Evolutionary conservation across 169 alveolate genomes (phyloP), one percentile per base, ranked within the genome.

Genomic region (Plasmodium vinckei): DNA sequence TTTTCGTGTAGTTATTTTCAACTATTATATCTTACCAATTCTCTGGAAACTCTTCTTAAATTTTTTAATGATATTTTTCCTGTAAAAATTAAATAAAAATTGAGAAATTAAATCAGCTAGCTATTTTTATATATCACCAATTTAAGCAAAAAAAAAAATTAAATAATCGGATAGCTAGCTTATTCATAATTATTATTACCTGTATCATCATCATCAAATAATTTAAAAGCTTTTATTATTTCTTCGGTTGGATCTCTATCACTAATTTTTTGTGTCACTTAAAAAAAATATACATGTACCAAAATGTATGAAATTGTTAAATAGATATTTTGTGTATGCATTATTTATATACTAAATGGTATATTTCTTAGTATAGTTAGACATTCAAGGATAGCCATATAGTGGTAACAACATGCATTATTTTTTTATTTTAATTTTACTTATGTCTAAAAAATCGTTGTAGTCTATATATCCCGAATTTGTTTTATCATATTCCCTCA

Each of bases 171-270:
- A 33, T 33, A 33, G 7, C 5, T 33, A 33, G 7, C 42, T 4
- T 33, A 33, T 33, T 33, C 3, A 33, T 5, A 33, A 33, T n/a
- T 13, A 39, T 42, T 60, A 71, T 47, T 59, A 94, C 98, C 98
- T 19, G 98, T 95, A 65, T 94, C 94, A 68, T 98, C 99, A 57
- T 98, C 99, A 87, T 98, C 99, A 87, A 98, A 98, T 27, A 98
- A 93, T 87, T 96, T 95, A 87, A 98, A 98, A 13, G 99, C 99
- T 84, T 98, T 97, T 72, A 92, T 88, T 54, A 98, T 97, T 92
- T 98, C 99, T 82, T 98, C 99, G 92, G 96, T 96, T 21, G 99
- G 98, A 89, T 98, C 99, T 87, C 99, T 95, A 67, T 96, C 97
- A 21, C 94, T 77, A 47, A 96, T 95, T 63, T 96, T 96, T 71